phyloP scores from a whole-genome alignment of 1,284 basidiomycete species.

The Fistulinella cinereoalba region DNA sequence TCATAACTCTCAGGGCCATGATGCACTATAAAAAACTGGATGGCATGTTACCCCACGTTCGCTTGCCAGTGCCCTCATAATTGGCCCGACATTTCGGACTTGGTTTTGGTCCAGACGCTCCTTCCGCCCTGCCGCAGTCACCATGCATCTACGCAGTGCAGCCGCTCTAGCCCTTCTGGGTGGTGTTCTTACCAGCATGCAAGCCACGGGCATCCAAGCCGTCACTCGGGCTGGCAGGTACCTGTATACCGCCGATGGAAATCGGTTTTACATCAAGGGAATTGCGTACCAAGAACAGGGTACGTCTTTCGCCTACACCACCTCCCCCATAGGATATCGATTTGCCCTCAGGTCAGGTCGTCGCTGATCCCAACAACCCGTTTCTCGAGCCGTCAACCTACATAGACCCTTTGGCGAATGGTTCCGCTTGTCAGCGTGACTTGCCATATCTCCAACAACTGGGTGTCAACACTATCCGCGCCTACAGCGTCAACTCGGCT shows the following conservation, averaged over 20 bases:
- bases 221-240: slow-evolving; percentile 71
- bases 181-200: slow-evolving; percentile 38
- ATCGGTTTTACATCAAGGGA: slow-evolving; percentile 88
- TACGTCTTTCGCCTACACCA: slow-evolving; percentile 21
- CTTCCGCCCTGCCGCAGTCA: slow-evolving; percentile 1
- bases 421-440: slow-evolving; percentile 73
- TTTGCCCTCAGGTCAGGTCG: slow-evolving; percentile 43
- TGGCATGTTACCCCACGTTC: slow-evolving; percentile 3
- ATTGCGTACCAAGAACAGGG: slow-evolving; percentile 90
- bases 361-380: slow-evolving; percentile 53
- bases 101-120: too few species aligned
- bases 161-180: slow-evolving; percentile 21
- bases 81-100: too few species aligned
- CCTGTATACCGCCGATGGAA: slow-evolving; percentile 71
- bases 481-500: slow-evolving; percentile 81
- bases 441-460: slow-evolving; percentile 71
- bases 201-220: slow-evolving; percentile 57
- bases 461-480: slow-evolving; percentile 74
- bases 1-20: slow-evolving; percentile 1
- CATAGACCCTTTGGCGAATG: slow-evolving; percentile 73
- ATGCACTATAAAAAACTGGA: too few species aligned
- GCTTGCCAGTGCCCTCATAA: too few species aligned
- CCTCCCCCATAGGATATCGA: not conserved
- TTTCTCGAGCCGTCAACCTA: slow-evolving; percentile 80
- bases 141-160: slow-evolving; percentile 23